Evolutionary conservation across 2,329 filamentous ascomycete species (phyloP), one percentile per base, ranked within the genome.

Genomic region (Fusarium sp.): DNA sequence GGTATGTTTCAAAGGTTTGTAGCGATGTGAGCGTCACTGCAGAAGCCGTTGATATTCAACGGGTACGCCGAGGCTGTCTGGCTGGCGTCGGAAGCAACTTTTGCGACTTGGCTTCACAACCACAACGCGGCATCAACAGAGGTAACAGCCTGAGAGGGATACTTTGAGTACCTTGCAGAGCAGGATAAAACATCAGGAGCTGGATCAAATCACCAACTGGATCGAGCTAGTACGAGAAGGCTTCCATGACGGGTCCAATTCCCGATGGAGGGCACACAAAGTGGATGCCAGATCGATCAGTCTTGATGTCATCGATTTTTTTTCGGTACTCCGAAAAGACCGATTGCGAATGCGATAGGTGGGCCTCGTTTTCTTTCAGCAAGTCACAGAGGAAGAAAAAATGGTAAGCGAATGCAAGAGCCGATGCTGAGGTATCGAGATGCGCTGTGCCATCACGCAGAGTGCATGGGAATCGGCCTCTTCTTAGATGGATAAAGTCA

Each of bases 241-340:
- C 11, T 40, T 18, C 54, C 18, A 56, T 50, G 29, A 36, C 10
- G 29, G 36, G 22, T 31, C 45, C 20, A 64, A 16, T 57, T 14
- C 29, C 29, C 42, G 62, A 65, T 56, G 56, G 27, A 47, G 66
- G 63, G 9, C 18, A 14, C 45, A 61, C 14, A 8, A 60, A 31
- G 62, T 65, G 66, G 38, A 29, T 20, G 59, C 62, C 27, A 56
- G 36, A 68, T 65, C 62, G 56, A 58, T 52, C 29, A 69, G 72
- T 73, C 67, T 68, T 74, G 70, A 69, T 73, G 72, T 74, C 70
- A 73, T 74, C 13, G 72, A 74, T 47, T 57, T 64, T 31, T 13
- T 25, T 54, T 65, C 36, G 57, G 63, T 18, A 25, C 20, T 52
- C 45, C 45, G 57, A 57, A 60, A 65, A 25, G 20, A 20, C 62